These are phyloP conservation scores for Aaosphaeria arxii DNA, from an alignment of 2,329 filamentous ascomycete genomes.

Conservation along the genomic window DNA sequence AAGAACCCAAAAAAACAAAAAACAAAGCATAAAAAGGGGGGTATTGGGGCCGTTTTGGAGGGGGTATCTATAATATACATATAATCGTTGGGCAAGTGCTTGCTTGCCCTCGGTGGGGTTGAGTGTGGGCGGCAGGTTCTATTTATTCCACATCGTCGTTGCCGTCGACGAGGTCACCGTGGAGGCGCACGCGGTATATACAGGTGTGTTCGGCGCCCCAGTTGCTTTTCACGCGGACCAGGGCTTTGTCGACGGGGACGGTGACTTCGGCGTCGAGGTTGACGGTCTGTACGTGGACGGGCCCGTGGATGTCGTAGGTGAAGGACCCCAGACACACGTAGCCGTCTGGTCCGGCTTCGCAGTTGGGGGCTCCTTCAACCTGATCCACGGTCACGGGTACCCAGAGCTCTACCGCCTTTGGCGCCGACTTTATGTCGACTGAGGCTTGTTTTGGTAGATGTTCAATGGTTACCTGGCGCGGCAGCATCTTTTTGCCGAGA, in stretches of 20 bases:
- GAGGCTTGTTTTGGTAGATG: conserved; percentile 42
- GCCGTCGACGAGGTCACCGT: conserved; percentile 24
- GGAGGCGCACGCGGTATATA: conserved; percentile 45
- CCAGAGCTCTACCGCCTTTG: conserved; percentile 46
- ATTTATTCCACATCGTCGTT: too few relatives aligned
- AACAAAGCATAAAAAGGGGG: too few relatives aligned
- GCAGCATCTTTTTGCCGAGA: conserved; percentile 34
- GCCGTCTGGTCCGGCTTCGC: conserved; percentile 12
- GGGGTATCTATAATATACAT: too few relatives aligned
- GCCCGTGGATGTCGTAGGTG: conserved; percentile 40
- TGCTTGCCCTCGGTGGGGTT: too few relatives aligned
- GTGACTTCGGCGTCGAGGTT: conserved; percentile 29
- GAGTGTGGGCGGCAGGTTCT: too few relatives aligned
- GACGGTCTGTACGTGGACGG: conserved; percentile 43
- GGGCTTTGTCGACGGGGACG: conserved; percentile 27
- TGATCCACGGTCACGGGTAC: conserved; percentile 28
- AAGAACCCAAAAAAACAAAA: too few relatives aligned
- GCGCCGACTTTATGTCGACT: conserved; percentile 40
- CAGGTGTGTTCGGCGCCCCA: conserved; percentile 47
- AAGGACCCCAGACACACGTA: conserved; percentile 42
- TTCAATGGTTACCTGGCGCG: conserved; percentile 44
- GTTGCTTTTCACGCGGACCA: conserved; percentile 42
- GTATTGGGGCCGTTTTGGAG: too few relatives aligned
- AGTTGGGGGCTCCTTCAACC: conserved; percentile 11
- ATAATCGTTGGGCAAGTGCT: too few relatives aligned